Evolutionary conservation across 1,284 basidiomycete species (phyloP).

Genomic region (Cutaneotrichosporon daszewskae): DNA sequence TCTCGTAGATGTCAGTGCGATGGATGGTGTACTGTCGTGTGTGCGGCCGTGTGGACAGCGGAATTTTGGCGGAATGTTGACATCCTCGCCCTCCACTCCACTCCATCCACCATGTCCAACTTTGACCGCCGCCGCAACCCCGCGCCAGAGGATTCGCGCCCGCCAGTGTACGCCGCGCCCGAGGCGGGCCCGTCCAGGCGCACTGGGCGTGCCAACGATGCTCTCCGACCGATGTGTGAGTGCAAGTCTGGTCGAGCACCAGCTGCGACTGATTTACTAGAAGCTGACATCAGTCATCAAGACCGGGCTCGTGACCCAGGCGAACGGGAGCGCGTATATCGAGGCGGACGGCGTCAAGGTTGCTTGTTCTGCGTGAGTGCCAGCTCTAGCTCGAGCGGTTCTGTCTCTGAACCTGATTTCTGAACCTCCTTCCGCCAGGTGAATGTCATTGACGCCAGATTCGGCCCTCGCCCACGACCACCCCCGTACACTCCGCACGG

Average conservation of each 20-base stretch:
- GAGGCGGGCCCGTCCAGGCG: constrained; percentile 41
- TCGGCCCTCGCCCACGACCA: constrained; percentile 72
- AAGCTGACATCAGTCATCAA: constrained; percentile 63
- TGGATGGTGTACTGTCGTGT: too few relatives aligned
- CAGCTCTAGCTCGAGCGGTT: too few relatives aligned
- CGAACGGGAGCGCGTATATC: constrained; percentile 91
- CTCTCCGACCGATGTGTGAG: constrained; percentile 80
- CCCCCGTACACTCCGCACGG: constrained; percentile 75
- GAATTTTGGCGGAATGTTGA: too few relatives aligned
- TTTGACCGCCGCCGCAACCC: constrained; percentile 82
- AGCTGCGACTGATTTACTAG: constrained; percentile 10
- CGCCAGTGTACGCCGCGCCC: constrained; percentile 54
- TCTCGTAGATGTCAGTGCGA: too few relatives aligned
- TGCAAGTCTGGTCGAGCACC: neutral
- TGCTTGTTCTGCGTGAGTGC: constrained; percentile 80
- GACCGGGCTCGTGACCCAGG: constrained; percentile 81
- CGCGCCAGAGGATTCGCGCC: constrained; percentile 74
- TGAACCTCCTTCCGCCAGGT: too few relatives aligned
- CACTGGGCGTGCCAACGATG: constrained; percentile 55
- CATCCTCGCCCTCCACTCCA: neutral
- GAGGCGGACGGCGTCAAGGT: constrained; percentile 80
- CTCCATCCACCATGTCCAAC: constrained; percentile 24
- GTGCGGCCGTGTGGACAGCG: too few relatives aligned
- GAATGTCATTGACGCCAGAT: constrained; percentile 55
- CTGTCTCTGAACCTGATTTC: too few relatives aligned